Percentiles rank a stretch among this genome's conserved stretches.
phyloP scores from a whole-genome alignment of 208 protist species.

The Wallacemonas rigidus region DNA sequence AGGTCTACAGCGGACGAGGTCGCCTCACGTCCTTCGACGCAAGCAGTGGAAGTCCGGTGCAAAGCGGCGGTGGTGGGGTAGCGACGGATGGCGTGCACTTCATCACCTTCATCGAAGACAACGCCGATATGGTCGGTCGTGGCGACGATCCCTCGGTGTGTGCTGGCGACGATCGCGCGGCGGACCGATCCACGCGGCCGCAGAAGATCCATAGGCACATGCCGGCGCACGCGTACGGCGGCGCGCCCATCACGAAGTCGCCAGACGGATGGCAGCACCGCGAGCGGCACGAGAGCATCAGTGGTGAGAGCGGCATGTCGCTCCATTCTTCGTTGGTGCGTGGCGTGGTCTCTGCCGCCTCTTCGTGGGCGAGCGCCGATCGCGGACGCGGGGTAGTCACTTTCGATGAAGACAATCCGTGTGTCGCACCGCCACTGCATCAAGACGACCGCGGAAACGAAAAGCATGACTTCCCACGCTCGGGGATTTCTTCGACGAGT shows the following conservation, averaged over 20 bases:
- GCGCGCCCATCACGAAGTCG: neutral
- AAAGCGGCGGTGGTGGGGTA: neutral
- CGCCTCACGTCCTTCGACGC: no score
- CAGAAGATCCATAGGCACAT: neutral
- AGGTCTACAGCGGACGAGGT: no score
- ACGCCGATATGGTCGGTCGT: neutral
- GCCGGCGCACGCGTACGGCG: neutral
- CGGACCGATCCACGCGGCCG: neutral
- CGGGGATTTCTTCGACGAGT: neutral
- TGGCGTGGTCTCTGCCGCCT: constrained; percentile 4
- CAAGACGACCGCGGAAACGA: neutral
- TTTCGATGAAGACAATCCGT: neutral
- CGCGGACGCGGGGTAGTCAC: constrained; percentile 25
- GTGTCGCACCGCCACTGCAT: neutral
- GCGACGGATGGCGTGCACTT: neutral
- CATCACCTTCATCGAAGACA: neutral
- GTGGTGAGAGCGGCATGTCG: neutral
- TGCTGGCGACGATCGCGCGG: neutral
- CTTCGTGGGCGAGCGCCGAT: constrained; percentile 18
- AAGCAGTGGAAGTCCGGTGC: neutral
- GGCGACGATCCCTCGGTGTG: neutral
- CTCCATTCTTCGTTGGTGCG: neutral
- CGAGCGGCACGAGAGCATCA: neutral
- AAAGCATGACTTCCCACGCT: neutral
- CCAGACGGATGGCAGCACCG: constrained; percentile 5